Evolutionary conservation across 805 yeast species (phyloP).

Genomic region (Schwanniomyces yamadae): DNA sequence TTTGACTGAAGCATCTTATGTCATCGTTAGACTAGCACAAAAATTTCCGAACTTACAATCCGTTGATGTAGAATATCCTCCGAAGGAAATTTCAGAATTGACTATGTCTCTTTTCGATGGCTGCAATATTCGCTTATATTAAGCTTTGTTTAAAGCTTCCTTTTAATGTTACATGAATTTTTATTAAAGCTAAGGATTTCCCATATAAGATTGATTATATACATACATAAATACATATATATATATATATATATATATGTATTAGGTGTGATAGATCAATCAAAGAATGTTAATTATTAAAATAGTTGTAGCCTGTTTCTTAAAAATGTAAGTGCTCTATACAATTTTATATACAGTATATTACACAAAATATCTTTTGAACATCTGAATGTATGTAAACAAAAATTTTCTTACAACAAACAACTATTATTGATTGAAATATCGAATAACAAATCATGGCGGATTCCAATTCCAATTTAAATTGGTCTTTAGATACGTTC

Average conservation of each 20-base stretch:
- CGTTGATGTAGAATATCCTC: conserved; percentile 21
- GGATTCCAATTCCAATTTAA: conserved; percentile 7
- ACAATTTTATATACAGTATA: not conserved
- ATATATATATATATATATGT: not conserved
- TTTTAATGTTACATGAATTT: too few species aligned
- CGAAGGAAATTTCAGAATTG: conserved; percentile 26
- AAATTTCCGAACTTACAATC: conserved; percentile 24
- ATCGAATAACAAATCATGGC: conserved; percentile 3
- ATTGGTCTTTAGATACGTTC: conserved; percentile 45
- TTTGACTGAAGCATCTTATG: conserved; percentile 35
- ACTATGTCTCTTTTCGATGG: conserved; percentile 28
- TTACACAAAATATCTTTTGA: not conserved
- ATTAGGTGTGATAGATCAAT: not conserved
- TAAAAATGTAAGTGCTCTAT: too few species aligned
- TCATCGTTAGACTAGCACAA: conserved; percentile 28
- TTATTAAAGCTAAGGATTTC: too few species aligned
- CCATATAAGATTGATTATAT: too few species aligned
- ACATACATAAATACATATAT: too few species aligned
- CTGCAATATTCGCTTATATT: conserved; percentile 9
- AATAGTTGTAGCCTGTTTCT: not conserved
- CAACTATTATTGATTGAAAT: not conserved
- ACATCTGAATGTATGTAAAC: conserved; percentile 1
- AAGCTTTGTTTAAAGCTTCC: not conserved
- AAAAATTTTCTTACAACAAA: conserved; percentile 2
- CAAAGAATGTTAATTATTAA: not conserved